These are phyloP conservation scores for Myriosclerotinia curreyana DNA, from an alignment of 2,329 filamentous ascomycete species.

Conservation along the genomic window DNA sequence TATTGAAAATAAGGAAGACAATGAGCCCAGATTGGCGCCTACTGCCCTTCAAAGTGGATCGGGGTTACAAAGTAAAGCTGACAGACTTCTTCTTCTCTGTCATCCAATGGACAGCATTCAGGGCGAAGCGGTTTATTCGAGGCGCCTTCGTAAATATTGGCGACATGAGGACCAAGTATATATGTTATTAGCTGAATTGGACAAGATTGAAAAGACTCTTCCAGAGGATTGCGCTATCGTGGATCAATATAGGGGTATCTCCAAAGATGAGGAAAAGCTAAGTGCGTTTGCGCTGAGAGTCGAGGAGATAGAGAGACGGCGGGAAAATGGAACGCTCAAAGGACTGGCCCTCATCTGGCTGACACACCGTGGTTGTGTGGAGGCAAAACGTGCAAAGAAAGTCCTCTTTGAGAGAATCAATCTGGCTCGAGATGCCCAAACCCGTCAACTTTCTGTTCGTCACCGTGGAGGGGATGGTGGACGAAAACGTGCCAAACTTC, in stretches of 20 bases:
- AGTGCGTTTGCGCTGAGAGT: too few relatives aligned
- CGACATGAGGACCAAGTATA: not conserved
- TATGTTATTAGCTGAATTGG: not conserved
- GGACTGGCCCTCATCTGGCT: not conserved
- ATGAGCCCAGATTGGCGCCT: not conserved
- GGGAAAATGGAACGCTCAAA: not conserved
- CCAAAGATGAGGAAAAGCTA: not conserved
- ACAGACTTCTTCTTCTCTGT: too few relatives aligned
- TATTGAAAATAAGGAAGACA: not conserved
- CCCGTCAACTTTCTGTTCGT: too few relatives aligned
- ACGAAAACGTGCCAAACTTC: not conserved
- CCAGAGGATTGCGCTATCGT: not conserved
- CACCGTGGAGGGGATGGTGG: not conserved
- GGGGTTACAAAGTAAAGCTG: too few relatives aligned
- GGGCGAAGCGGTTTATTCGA: too few relatives aligned
- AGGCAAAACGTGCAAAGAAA: not conserved
- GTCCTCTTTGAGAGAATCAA: not conserved
- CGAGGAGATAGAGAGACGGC: not conserved
- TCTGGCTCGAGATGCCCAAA: not conserved
- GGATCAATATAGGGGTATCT: not conserved
- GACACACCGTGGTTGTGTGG: not conserved
- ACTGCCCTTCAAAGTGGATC: not conserved
- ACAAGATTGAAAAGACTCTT: not conserved
- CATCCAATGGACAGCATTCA: too few relatives aligned
- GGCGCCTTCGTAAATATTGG: not conserved